Evolutionary conservation across 1,284 basidiomycete genomes (phyloP).

Genomic region (Ustilago esculenta): DNA sequence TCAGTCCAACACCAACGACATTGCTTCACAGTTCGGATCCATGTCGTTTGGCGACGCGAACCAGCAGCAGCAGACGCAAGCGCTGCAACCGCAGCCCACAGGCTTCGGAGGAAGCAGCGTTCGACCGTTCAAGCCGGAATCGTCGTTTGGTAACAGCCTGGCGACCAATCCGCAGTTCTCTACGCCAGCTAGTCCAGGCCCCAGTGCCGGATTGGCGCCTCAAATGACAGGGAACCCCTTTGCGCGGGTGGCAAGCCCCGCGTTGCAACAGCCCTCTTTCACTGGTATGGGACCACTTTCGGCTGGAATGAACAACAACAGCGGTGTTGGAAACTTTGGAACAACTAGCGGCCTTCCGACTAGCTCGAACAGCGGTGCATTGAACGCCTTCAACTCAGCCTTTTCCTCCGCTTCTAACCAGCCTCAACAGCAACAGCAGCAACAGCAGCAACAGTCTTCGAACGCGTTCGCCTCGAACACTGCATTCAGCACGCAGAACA

Average conservation of each 20-base stretch:
- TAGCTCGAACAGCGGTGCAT: slow-evolving; percentile 10
- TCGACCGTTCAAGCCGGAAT: slow-evolving; percentile 53
- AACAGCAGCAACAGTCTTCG: slow-evolving; percentile 4
- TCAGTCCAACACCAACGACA: slow-evolving; percentile 3
- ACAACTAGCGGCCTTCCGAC: slow-evolving; percentile 5
- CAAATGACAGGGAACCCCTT: slow-evolving; percentile 56
- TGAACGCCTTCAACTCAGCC: slow-evolving; percentile 26
- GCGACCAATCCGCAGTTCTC: slow-evolving; percentile 27
- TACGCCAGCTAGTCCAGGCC: not conserved
- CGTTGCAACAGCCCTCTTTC: slow-evolving; percentile 10
- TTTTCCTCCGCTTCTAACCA: slow-evolving; percentile 1
- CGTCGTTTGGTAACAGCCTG: slow-evolving; percentile 50
- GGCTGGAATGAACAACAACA: slow-evolving; percentile 6
- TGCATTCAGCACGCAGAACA: not conserved
- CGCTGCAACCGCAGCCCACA: slow-evolving; percentile 52
- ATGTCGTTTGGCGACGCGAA: slow-evolving; percentile 37
- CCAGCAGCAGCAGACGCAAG: slow-evolving; percentile 10
- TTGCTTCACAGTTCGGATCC: slow-evolving; percentile 30
- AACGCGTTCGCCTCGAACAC: not conserved
- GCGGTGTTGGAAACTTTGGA: not conserved
- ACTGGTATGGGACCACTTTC: slow-evolving; percentile 9
- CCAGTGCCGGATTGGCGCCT: slow-evolving; percentile 12
- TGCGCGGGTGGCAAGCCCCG: slow-evolving; percentile 21
- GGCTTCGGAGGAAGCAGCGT: slow-evolving; percentile 51
- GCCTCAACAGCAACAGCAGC: slow-evolving; percentile 14